Evolutionary conservation across 768 basidiomycete species (phyloP).

Genomic region (Rhodosporidiobolus odoratus): DNA sequence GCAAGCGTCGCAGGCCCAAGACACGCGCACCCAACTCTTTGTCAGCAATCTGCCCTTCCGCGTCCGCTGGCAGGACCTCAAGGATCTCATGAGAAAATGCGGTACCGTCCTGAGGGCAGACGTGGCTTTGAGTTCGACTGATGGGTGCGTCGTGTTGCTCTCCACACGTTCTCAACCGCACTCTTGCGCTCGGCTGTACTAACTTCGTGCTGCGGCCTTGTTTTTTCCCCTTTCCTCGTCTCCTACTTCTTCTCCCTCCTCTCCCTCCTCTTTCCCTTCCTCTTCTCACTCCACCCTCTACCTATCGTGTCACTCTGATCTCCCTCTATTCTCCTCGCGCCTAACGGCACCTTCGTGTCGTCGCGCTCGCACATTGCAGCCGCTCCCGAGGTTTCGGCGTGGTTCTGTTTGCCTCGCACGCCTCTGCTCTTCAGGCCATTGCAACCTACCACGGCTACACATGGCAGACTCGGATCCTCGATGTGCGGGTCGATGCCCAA

Average conservation of each 20-base stretch:
- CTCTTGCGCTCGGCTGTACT: too few species aligned
- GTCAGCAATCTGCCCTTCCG: conserved; percentile 95
- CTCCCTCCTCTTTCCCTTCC: background rate
- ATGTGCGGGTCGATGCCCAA: conserved; percentile 44
- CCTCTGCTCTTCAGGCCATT: conserved; percentile 89
- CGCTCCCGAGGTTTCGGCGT: conserved; percentile 88
- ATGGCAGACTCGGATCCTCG: conserved; percentile 50
- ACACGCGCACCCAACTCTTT: conserved; percentile 91
- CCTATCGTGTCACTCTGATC: background rate
- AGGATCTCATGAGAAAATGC: conserved; percentile 91
- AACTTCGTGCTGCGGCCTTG: too few species aligned
- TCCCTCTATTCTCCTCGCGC: conserved; percentile 36
- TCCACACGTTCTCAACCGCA: too few species aligned
- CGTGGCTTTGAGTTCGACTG: conserved; percentile 42
- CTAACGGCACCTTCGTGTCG: too few species aligned
- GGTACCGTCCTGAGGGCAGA: conserved; percentile 73
- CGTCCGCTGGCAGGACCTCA: conserved; percentile 95
- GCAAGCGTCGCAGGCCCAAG: too few species aligned
- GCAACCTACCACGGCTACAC: conserved; percentile 94
- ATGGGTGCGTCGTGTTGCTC: too few species aligned
- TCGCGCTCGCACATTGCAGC: conserved; percentile 71
- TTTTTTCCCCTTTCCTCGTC: too few species aligned
- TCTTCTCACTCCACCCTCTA: too few species aligned
- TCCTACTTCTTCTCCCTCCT: background rate
- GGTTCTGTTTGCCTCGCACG: conserved; percentile 85